Percentiles rank a stretch among this genome's conserved stretches.
Evolutionary conservation across 176 grass and related monocot genomes (phyloP).

Genomic region (Oryza meyeriana): DNA sequence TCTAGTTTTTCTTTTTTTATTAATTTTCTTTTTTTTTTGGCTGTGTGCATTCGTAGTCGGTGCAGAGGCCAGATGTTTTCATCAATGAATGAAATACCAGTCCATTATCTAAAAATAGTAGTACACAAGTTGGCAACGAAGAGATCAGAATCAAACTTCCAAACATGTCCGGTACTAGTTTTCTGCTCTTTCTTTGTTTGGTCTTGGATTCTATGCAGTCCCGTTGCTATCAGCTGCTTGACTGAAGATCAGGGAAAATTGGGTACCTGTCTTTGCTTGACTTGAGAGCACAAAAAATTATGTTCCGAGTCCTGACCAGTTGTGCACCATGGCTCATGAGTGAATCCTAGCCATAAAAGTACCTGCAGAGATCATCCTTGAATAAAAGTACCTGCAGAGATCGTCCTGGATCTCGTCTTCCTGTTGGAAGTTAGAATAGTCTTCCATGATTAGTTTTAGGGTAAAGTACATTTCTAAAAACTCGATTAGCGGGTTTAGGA

Average conservation of each 20-base stretch:
- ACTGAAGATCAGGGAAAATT: not conserved
- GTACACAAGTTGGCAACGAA: too few species aligned
- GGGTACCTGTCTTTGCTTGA: not conserved
- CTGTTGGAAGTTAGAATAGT: not conserved
- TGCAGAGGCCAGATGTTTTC: too few species aligned
- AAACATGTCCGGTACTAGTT: not conserved
- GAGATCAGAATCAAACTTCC: too few species aligned
- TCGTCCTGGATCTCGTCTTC: not conserved
- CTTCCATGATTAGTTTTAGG: constrained; percentile 12
- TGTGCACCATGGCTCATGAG: not conserved
- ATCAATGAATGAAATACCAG: too few species aligned
- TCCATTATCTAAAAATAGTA: too few species aligned
- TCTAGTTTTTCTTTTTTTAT: too few species aligned
- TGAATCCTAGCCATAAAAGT: not conserved
- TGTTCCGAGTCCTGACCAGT: not conserved
- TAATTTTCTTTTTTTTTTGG: too few species aligned
- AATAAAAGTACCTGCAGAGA: not conserved
- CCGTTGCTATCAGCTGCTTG: constrained; percentile 22
- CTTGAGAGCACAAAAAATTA: not conserved
- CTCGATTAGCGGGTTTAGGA: too few species aligned
- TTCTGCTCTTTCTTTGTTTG: not conserved
- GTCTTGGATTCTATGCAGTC: constrained; percentile 23
- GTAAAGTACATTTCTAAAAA: too few species aligned
- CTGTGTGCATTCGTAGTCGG: too few species aligned
- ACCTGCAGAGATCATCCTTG: not conserved